Evolutionary conservation across 1,139 yeast species (phyloP).

Genomic region (Arxiozyma slooffiae): DNA sequence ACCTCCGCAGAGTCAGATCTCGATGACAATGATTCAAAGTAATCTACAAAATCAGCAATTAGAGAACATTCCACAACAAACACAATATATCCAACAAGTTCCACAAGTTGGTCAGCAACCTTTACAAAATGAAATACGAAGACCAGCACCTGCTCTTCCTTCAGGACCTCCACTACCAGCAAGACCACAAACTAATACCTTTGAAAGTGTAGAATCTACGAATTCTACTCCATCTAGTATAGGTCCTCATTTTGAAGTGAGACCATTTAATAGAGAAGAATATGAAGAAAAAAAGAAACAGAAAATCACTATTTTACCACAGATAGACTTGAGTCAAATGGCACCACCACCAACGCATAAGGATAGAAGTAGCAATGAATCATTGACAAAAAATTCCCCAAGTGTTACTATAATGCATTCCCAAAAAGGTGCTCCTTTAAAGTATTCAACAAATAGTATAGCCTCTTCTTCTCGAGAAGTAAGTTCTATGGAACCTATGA

Average conservation of each 20-base stretch:
- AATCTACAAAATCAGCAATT: not conserved
- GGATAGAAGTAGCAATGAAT: slow-evolving; percentile 12
- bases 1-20: not conserved
- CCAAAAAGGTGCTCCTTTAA: not conserved
- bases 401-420: not conserved
- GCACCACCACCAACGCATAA: slow-evolving; percentile 28
- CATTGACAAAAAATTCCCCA: slow-evolving; percentile 1
- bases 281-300: slow-evolving; percentile 14
- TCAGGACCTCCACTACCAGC: not conserved
- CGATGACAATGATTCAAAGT: not conserved
- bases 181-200: not conserved
- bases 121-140: not conserved
- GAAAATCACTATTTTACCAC: slow-evolving; percentile 9
- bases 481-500: not conserved
- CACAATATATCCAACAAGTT: slow-evolving; percentile 8
- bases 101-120: slow-evolving; percentile 5
- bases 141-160: slow-evolving; percentile 1
- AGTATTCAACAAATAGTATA: not conserved
- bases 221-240: not conserved
- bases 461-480: not conserved
- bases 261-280: slow-evolving; percentile 17
- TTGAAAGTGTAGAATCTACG: not conserved
- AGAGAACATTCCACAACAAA: not conserved
- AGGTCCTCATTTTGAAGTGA: slow-evolving; percentile 15
- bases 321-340: slow-evolving; percentile 14